A percentile compares a stretch with the other conserved stretches of the same genome.
phyloP scores from a whole-genome alignment of 2,329 filamentous ascomycete species.

The Pseudocercospora fijiensis region DNA sequence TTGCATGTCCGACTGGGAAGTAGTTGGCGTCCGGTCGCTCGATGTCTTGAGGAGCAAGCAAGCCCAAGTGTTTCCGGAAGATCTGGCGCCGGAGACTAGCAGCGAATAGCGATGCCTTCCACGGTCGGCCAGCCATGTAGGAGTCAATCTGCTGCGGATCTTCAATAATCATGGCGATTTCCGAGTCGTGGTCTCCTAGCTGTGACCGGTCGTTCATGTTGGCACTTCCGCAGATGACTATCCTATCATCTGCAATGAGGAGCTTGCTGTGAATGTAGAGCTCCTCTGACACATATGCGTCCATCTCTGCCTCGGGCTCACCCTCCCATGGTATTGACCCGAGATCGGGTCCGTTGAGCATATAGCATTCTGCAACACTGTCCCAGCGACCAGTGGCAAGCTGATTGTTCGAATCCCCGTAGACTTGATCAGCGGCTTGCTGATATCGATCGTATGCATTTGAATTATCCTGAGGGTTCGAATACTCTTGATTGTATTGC shows the following conservation, averaged over 20 bases:
- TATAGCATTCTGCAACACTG: constrained; percentile 76
- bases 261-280: constrained; percentile 68
- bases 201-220: constrained; percentile 73
- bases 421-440: constrained; percentile 58
- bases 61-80: constrained; percentile 87
- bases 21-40: constrained; percentile 59
- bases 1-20: constrained; percentile 57
- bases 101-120: constrained; percentile 71
- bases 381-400: constrained; percentile 64
- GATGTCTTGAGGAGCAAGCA: constrained; percentile 71
- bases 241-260: constrained; percentile 76
- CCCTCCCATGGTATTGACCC: constrained; percentile 61
- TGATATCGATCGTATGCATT: constrained; percentile 68
- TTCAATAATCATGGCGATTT: constrained; percentile 86
- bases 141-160: constrained; percentile 70
- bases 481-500: constrained; percentile 39
- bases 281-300: constrained; percentile 63
- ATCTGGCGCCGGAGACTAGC: constrained; percentile 78
- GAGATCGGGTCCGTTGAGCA: constrained; percentile 73
- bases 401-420: constrained; percentile 44
- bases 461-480: constrained; percentile 26
- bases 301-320: constrained; percentile 55
- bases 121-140: constrained; percentile 70
- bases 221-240: constrained; percentile 77
- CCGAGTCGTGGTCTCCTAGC: constrained; percentile 79